Evolutionary conservation across 495 filamentous ascomycete genomes (phyloP).

Genomic region (Podospora tetraspora): DNA sequence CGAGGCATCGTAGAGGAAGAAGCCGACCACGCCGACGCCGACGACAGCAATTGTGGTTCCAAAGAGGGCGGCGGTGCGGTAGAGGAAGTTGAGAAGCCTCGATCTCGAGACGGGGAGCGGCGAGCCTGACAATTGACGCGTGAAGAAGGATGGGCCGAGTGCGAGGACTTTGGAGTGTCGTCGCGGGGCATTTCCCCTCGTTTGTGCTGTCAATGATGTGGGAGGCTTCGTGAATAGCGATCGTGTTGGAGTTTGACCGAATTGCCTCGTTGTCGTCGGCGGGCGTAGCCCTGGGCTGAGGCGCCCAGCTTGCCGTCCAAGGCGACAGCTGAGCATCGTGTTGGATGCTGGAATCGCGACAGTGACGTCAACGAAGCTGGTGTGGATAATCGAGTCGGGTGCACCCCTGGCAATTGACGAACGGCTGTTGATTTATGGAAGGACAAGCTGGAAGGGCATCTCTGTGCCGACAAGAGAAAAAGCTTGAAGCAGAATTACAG

Average conservation of each 20-base stretch:
- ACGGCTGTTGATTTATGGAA: not conserved
- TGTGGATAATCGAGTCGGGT: not conserved
- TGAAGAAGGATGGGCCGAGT: conserved; percentile 9
- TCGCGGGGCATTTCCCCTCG: not conserved
- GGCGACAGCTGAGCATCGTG: conserved; percentile 15
- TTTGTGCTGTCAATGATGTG: not conserved
- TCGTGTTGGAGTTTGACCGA: not conserved
- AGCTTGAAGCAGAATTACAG: not conserved
- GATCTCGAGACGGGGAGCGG: conserved; percentile 45
- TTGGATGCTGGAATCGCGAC: not conserved
- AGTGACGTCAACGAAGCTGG: not conserved
- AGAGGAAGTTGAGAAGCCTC: conserved; percentile 43
- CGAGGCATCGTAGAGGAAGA: conserved; percentile 92
- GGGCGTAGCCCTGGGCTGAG: not conserved
- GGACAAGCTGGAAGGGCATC: not conserved
- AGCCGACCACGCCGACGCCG: conserved; percentile 56
- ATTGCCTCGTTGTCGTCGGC: not conserved
- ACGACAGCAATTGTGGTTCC: conserved; percentile 45
- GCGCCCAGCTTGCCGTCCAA: conserved; percentile 4
- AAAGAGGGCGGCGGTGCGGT: conserved; percentile 46
- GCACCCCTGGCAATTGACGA: not conserved
- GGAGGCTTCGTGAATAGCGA: conserved; percentile 7
- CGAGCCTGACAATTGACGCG: conserved; percentile 41
- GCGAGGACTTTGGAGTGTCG: conserved; percentile 11
- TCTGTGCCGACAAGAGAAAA: not conserved